Evolutionary conservation across 2,329 filamentous ascomycete species (phyloP).

Genomic region (Rutstroemia sp.): DNA sequence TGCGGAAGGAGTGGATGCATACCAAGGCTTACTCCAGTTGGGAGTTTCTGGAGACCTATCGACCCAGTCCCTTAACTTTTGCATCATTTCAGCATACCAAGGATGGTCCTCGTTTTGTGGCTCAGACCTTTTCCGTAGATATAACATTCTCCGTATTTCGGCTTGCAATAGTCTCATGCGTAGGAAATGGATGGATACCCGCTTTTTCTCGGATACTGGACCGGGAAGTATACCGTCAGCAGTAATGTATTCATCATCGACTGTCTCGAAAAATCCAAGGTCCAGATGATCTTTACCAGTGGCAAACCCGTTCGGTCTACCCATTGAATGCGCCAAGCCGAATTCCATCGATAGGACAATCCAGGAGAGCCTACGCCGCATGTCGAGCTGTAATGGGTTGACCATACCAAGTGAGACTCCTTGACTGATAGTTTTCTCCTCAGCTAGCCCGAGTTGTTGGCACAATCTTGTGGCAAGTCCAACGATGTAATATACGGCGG

Average conservation of each 20-base stretch:
- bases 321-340: slow-evolving; percentile 79
- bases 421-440: slow-evolving; percentile 77
- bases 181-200: slow-evolving; percentile 86
- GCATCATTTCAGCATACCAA: slow-evolving; percentile 78
- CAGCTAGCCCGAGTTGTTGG: slow-evolving; percentile 79
- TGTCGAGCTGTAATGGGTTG: slow-evolving; percentile 73
- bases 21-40: slow-evolving; percentile 73
- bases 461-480: slow-evolving; percentile 82
- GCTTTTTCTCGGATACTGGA: slow-evolving; percentile 72
- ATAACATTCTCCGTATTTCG: slow-evolving; percentile 79
- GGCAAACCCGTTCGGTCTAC: slow-evolving; percentile 78
- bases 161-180: slow-evolving; percentile 84
- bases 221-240: slow-evolving; percentile 65
- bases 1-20: slow-evolving; percentile 15
- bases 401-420: slow-evolving; percentile 47
- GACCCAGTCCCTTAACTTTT: slow-evolving; percentile 73
- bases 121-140: slow-evolving; percentile 72
- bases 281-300: slow-evolving; percentile 76
- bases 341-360: slow-evolving; percentile 82
- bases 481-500: slow-evolving; percentile 87
- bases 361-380: slow-evolving; percentile 86
- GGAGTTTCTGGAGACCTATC: slow-evolving; percentile 65
- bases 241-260: slow-evolving; percentile 79
- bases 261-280: slow-evolving; percentile 74
- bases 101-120: slow-evolving; percentile 75